phyloP scores from a whole-genome alignment of 306 rosid genomes.

The Fragaria nilgerrensis region DNA sequence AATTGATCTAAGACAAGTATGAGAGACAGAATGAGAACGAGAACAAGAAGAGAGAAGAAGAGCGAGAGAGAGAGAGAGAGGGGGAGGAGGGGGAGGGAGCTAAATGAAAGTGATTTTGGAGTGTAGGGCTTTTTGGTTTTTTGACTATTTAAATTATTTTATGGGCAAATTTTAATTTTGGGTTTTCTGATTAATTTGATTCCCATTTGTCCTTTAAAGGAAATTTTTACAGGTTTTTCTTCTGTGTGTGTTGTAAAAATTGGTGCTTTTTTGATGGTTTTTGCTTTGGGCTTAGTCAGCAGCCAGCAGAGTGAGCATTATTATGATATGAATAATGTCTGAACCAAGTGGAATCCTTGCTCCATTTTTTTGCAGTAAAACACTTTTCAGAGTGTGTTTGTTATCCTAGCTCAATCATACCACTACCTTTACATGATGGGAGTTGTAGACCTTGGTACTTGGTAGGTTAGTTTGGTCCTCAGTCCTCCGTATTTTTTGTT shows the following conservation, averaged over 20 bases:
- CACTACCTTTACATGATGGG: background rate
- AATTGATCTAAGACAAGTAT: slow-evolving; percentile 40
- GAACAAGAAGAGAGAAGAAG: slow-evolving; percentile 13
- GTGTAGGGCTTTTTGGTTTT: slow-evolving; percentile 36
- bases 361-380: background rate
- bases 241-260: background rate
- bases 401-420: slow-evolving; percentile 9
- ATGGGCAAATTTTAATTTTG: background rate
- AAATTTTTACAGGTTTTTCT: background rate
- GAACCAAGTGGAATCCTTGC: background rate
- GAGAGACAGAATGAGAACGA: slow-evolving; percentile 17
- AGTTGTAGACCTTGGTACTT: background rate
- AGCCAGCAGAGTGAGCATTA: background rate
- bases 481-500: background rate
- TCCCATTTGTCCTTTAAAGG: background rate
- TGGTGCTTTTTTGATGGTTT: background rate
- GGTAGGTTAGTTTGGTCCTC: background rate
- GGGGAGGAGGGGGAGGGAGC: slow-evolving; percentile 17
- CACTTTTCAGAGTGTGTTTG: background rate
- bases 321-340: background rate
- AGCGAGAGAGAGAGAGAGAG: background rate
- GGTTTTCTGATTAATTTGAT: background rate
- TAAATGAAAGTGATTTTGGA: slow-evolving; percentile 28
- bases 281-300: background rate
- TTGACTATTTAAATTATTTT: background rate